phyloP scores from a whole-genome alignment of 495 filamentous ascomycete species.

The Annulohypoxylon maeteangense region DNA sequence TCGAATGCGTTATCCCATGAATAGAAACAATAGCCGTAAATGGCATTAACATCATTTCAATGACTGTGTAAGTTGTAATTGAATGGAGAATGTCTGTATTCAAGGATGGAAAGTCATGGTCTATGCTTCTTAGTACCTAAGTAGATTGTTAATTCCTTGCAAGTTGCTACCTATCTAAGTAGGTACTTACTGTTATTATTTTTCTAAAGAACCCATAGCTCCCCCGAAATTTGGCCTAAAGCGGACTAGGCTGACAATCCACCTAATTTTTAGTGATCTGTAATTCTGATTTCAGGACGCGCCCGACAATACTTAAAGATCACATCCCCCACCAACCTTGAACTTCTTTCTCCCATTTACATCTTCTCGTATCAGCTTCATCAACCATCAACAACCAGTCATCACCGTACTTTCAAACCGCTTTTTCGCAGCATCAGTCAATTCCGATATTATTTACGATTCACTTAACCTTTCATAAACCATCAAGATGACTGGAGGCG shows the following conservation, averaged over 20 bases:
- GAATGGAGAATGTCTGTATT: background rate
- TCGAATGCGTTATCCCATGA: no score
- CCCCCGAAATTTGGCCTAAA: conserved; percentile 45
- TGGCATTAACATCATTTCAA: no score
- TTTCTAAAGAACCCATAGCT: conserved; percentile 35
- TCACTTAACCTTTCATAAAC: conserved; percentile 47
- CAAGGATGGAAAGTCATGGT: background rate
- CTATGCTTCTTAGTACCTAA: conserved; percentile 21
- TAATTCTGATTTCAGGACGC: conserved; percentile 56
- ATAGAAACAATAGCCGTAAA: background rate
- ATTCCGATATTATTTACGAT: conserved; percentile 40
- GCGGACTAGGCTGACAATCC: conserved; percentile 55
- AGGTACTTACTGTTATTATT: conserved; percentile 34
- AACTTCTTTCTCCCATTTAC: conserved; percentile 50
- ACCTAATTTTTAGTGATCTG: conserved; percentile 58
- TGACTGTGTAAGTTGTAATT: background rate
- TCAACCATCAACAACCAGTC: conserved; percentile 24
- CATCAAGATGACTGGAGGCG: conserved; percentile 95
- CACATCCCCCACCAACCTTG: conserved; percentile 57
- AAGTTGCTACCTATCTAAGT: conserved; percentile 13
- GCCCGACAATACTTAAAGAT: conserved; percentile 63
- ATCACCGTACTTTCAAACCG: conserved; percentile 29
- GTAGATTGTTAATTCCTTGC: conserved; percentile 25
- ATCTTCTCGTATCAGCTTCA: conserved; percentile 45
- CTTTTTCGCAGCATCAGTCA: conserved; percentile 37